Base-by-base conservation (phyloP, 192 early-diverging fungal species). In the Coemansia asiatica region DNA sequence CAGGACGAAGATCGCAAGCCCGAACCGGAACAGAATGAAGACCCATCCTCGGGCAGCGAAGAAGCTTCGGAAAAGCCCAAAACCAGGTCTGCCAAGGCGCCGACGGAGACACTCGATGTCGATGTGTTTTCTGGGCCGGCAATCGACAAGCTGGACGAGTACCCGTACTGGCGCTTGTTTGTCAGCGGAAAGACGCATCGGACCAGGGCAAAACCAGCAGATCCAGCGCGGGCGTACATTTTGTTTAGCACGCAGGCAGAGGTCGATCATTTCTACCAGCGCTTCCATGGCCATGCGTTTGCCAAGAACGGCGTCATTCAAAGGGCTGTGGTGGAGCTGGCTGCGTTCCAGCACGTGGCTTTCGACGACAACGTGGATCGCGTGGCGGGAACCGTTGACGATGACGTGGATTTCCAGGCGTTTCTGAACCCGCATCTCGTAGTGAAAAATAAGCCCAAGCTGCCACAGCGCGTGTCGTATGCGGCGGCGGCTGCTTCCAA, bases 81-180 rank as follows among this genome's bases (percentile, higher is more conserved):
- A 15, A 15, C 21, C 27, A 63, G 33, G 19, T 35, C 28, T 3
- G 47, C 71, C n/a, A 21, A 46, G 33, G 78, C 56, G 13, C 40
- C 69, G 19, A 75, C 73, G 19, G 58, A 22, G 6, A 19, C 21
- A 4, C 27, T 25, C 2, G 12, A 27, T 18, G 47, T 61, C 0
- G 60, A 63, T 38, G 63, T 75, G 2, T 81, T 75, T 50, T 59
- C 69, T n/a, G 72, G 78, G 61, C 40, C 40, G 6, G 68, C 71
- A 31, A 21, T 75, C 33, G 44, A 60, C 2, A 40, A 38, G 6
- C 67, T 81, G n/a, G 78, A 81, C 47, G 25, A 10, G n/a, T 21
- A 35, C 36, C 78, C 78, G 25, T 75, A 75, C 49, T 81, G 78
- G 78, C 78, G 78, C 21, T 64, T 47, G 16, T 81, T 57, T 60